Evolutionary conservation across 1,284 basidiomycete genomes (phyloP), one percentile per base, ranked within the genome.

Genomic region (Cryptococcus sp.): DNA sequence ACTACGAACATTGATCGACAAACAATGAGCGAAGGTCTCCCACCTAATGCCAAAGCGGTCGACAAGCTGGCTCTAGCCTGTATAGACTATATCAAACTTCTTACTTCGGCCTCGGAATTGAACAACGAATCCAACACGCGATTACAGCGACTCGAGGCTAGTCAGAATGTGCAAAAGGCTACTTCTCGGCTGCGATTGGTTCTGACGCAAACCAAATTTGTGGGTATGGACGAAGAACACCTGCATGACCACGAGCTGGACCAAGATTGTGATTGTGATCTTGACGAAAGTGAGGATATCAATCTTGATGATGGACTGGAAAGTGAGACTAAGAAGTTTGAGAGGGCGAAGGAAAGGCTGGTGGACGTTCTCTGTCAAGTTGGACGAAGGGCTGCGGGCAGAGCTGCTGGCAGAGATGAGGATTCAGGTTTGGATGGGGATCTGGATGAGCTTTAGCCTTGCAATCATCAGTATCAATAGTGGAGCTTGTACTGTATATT

Each of bases 361-460:
- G 73, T 79, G 4, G 65, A 67, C 10, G 67, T 75, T 8, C 59
- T 77, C 26, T 70, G 62, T 46, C 56, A 58, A 2, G 64, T 78
- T 5, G 73, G 74, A 1, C 59, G 74, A 13, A 60, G 72, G 8
- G 76, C 76, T 3, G 69, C 72, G 5, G 70, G 72, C 1, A 60
- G 76, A 11, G 62, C 57, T 1, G 56, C 46, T 13, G 60, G 64
- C 6, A 50, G 68, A 17, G 74, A 73, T 47, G 70, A 74, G 23
- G 76, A 77, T 61, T 76, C 73, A 19, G 75, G 75, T 0, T 51
- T 77, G 26, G 75, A 76, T 50, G 66, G 65, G 11, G 74, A 77
- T 50, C 15, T 65, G 26, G 75, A 77, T 43, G 74, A 77, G 53
- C 61, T 73, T 52, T 77, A 62, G 23, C 17, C n/a, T 10, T 10